Evolutionary conservation across 768 basidiomycete species (phyloP).

Genomic region (Calvatia gigantea): DNA sequence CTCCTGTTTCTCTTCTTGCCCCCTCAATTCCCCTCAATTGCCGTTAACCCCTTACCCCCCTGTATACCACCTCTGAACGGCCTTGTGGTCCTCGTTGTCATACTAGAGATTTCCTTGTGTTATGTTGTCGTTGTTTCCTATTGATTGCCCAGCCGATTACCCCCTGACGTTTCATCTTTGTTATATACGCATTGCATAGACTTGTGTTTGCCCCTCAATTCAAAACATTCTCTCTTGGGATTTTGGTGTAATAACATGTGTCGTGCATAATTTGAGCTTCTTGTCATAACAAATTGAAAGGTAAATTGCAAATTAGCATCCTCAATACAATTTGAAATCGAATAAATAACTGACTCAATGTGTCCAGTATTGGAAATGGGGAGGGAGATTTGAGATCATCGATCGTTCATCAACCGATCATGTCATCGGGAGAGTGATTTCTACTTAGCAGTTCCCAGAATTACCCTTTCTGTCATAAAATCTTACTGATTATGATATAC

Average conservation of each 20-base stretch:
- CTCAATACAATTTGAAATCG: not conserved
- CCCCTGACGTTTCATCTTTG: not conserved
- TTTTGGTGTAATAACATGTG: not conserved
- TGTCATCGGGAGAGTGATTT: not conserved
- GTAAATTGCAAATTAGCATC: not conserved
- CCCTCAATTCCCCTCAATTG: not conserved
- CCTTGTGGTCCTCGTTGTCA: not conserved
- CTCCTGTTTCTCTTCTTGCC: slow-evolving; percentile 1
- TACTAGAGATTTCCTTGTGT: slow-evolving; percentile 4
- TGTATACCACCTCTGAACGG: slow-evolving; percentile 8
- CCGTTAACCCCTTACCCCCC: slow-evolving; percentile 4
- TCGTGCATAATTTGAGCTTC: not conserved
- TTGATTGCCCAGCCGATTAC: not conserved
- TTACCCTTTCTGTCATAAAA: slow-evolving; percentile 1
- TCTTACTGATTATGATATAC: slow-evolving; percentile 1
- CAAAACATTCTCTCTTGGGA: not conserved
- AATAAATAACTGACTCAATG: not conserved
- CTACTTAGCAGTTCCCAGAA: not conserved
- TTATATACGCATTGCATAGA: slow-evolving; percentile 1
- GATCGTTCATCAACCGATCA: not conserved
- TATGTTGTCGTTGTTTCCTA: not conserved
- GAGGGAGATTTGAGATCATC: not conserved
- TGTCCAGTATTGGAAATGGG: not conserved
- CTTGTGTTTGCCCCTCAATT: not conserved
- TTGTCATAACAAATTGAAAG: not conserved